Evolutionary conservation across 805 yeast genomes (phyloP), one percentile per base, ranked within the genome.

Genomic region (Maudiozyma bulderi): DNA sequence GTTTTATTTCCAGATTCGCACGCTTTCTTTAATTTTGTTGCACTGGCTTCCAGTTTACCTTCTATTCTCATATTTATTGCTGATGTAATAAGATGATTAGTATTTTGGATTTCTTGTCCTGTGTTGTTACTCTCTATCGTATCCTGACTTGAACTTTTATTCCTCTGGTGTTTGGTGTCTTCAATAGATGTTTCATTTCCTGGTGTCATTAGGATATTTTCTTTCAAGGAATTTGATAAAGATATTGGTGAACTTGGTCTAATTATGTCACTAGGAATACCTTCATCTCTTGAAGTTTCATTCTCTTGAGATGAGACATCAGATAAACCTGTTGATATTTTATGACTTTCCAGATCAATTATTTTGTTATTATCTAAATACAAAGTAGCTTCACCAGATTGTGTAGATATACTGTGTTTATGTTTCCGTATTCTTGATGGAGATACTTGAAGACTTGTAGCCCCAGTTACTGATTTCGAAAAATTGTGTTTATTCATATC

Each of bases 21-120:
- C 1, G 86, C 84, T 32, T 75, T 70, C 53, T 78, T 81, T 48
- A 86, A 67, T 54, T 81, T 86, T 56, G 81, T 78, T 1, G 89
- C 75, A 3, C 88, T 82, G 57, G 82, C 91, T 43, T 80, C 73
- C 37, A 78, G 74, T 47, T 81, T 76, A 1, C 86, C 87, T 33
- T 74, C 64, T 39, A 74, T 74, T 47, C 85, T 71, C 44, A 80
- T 66, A 14, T 73, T 72, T 8, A 72, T 65, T 0, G 84, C 84
- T 2, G 44, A 44, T 5, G 44, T 34, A 10, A 54, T 45, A 29
- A 47, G 26, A 39, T 39, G 34, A 15, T 43, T 43, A 26, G 44
- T 40, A 6, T n/a, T 15, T 30, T 8, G n/a, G 32, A 20, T 20
- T 15, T 35, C 14, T 4, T 9, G 11, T 8, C 34, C 15, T 15